Percentiles rank a stretch among this genome's conserved stretches.
These are phyloP conservation scores for Tilletia caries DNA, from an alignment of 1,284 basidiomycete genomes.

Conservation along the genomic window DNA sequence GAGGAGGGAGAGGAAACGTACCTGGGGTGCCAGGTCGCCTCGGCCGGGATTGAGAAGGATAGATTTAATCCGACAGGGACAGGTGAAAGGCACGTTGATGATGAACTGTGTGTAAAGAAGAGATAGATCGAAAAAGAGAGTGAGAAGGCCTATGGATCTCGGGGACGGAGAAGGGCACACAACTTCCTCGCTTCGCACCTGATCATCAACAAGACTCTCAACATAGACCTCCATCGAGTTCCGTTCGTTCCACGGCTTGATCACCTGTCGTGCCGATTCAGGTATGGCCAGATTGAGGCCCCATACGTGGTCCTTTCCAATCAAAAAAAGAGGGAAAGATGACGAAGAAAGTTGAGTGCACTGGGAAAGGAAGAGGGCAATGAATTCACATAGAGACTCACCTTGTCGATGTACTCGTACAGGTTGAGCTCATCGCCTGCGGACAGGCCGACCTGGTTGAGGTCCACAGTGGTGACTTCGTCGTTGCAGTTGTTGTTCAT, in stretches of 20 bases:
- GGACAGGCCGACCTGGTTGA: background rate
- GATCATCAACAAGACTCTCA: slow-evolving; percentile 50
- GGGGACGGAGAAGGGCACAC: too few relatives aligned
- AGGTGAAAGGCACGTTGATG: slow-evolving; percentile 48
- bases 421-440: slow-evolving; percentile 24
- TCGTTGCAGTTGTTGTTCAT: slow-evolving; percentile 13
- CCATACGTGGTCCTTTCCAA: slow-evolving; percentile 35
- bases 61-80: slow-evolving; percentile 43
- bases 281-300: slow-evolving; percentile 46
- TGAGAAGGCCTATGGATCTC: too few relatives aligned
- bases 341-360: too few relatives aligned
- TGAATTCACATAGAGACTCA: background rate
- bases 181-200: slow-evolving; percentile 19
- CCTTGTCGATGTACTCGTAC: slow-evolving; percentile 40
- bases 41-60: slow-evolving; percentile 45
- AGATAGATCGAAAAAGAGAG: too few relatives aligned
- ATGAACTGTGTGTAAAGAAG: slow-evolving; percentile 27
- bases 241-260: slow-evolving; percentile 50
- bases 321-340: too few relatives aligned
- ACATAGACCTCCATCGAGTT: slow-evolving; percentile 29
- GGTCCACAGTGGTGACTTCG: slow-evolving; percentile 13
- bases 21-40: slow-evolving; percentile 45
- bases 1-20: slow-evolving; percentile 1
- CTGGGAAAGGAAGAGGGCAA: too few relatives aligned
- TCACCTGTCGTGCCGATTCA: slow-evolving; percentile 39